A percentile compares a stretch with the other conserved stretches of the same genome.
phyloP scores from a whole-genome alignment of 345 rosid genomes.

The Acer yangbiense region DNA sequence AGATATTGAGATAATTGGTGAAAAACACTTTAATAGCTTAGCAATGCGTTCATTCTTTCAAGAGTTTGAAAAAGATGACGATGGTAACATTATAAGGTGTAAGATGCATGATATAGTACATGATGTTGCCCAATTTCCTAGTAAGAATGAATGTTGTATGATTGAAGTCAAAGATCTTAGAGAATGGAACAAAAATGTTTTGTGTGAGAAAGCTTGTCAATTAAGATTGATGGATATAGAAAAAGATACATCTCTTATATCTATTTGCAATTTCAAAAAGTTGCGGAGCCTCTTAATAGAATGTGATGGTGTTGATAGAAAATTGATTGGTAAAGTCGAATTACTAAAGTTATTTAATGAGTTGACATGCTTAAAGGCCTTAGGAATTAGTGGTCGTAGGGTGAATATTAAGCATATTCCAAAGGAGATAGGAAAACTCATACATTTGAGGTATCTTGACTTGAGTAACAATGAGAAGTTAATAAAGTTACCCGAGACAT shows the following conservation, averaged over 20 bases:
- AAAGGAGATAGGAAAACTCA: neutral
- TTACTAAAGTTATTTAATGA: neutral
- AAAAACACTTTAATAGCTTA: neutral
- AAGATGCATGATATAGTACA: neutral
- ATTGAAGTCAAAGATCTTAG: no score
- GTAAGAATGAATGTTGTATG: neutral
- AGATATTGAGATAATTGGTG: neutral
- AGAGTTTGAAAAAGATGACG: neutral
- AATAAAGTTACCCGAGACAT: neutral
- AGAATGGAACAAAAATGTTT: neutral
- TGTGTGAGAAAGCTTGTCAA: neutral
- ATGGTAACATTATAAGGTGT: neutral
- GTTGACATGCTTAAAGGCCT: neutral
- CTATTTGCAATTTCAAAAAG: neutral
- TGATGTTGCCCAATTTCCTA: neutral
- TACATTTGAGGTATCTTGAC: slow-evolving; percentile 19
- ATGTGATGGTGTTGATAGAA: neutral
- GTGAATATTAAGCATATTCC: neutral
- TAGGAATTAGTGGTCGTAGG: neutral
- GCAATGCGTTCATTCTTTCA: neutral
- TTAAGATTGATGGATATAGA: neutral
- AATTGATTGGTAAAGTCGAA: neutral
- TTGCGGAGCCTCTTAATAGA: neutral
- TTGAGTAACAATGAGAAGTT: rapidly evolving
- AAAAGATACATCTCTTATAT: neutral